Evolutionary conservation across 164 flowering plant genomes (phyloP), one percentile per base, ranked within the genome.

Genomic region (Malania oleifera): DNA sequence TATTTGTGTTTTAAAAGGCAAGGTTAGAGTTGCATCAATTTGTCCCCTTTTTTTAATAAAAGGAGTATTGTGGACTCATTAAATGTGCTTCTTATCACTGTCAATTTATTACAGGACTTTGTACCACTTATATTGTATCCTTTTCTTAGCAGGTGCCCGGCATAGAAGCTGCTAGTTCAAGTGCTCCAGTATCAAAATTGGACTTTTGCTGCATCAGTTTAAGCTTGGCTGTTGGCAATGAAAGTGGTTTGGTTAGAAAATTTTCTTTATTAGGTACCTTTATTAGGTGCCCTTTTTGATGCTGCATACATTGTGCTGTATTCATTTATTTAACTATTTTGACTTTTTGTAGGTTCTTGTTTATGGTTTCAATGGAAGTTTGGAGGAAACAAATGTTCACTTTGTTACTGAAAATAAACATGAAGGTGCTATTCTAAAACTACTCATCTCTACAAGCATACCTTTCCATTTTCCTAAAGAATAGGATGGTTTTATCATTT

Each of bases 201-300:
- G 86, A 81, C 44, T 76, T 89, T 60, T 91, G 86, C 77, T 56
- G 52, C 54, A 38, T 45, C 29, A 69, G 82, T 28, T 66, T 61
- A 52, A 73, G 64, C 56, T 77, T 89, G 72, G 95, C 95, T 59
- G 77, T 85, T 67, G 98, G 96, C 63, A 79, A 82, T 69, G 75
- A 80, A 69, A 57, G 77, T 74, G 96, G 98, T 56, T 79, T 85
- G 91, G 98, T 91, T 56, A 80, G 95, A 74, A 61, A 57, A 61
- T 35, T 46, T 63, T 18, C 40, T 57, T 59, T 25, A 23, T 22
- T 59, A 12, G 10, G 25, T 41, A 18, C 24, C 54, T 52, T n/a
- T n/a, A n/a, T n/a, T n/a, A n/a, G n/a, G n/a, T n/a, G n/a, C n/a
- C 46, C 28, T 54, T 44, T 51, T 11, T 41, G 14, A 13, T 13